Base-by-base conservation (phyloP, 768 basidiomycete genomes). In the Lyophyllum atratum region DNA sequence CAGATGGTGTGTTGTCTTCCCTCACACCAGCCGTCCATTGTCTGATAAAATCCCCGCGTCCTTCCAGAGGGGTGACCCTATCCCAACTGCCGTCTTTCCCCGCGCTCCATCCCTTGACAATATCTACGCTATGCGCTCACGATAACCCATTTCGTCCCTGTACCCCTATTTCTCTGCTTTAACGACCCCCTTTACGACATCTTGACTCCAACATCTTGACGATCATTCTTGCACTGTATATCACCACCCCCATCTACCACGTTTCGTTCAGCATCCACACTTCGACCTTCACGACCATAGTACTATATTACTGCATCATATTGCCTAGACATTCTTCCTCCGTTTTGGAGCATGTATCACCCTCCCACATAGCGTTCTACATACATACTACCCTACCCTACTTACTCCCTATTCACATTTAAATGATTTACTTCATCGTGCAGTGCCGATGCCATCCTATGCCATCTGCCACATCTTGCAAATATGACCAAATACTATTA, bases 1-100 rank as follows among this genome's bases (percentile, higher is more conserved):
- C 66, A 81, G 63, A 67, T 76, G 55, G 84, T 86, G 66, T 66
- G 84, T 76, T 22, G 22, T 37, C 33, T 59, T 51, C 59, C 61
- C 52, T 52, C 65, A 6, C 55, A 29, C 15, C 24, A 52, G 25
- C 0, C 43, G n/a, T 42, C 14, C 14, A 31, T 39, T 28, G 28
- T 46, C 34, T 46, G 37, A 55, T 28, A 17, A 19, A 14, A 17
- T 3, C 37, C 22, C 37, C 15, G 15, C 5, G 17, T 14, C 17
- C 17, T 45, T 56, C 8, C 39, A 69, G 68, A 60, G 63, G 49
- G 61, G 61, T 40, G 62, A 63, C 45, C 64, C 63, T 15, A 19
- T 65, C 29, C 46, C 48, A 34, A 24, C 50, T 52, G 50, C 43
- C 12, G 29, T 28, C 10, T 67, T 62, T 25, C 66, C 66, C 17